Percentiles rank a stretch among this genome's conserved stretches.
Conservation (phyloP, 139 green algal genomes). For the Tetradesmus lagerheimii region DNA sequence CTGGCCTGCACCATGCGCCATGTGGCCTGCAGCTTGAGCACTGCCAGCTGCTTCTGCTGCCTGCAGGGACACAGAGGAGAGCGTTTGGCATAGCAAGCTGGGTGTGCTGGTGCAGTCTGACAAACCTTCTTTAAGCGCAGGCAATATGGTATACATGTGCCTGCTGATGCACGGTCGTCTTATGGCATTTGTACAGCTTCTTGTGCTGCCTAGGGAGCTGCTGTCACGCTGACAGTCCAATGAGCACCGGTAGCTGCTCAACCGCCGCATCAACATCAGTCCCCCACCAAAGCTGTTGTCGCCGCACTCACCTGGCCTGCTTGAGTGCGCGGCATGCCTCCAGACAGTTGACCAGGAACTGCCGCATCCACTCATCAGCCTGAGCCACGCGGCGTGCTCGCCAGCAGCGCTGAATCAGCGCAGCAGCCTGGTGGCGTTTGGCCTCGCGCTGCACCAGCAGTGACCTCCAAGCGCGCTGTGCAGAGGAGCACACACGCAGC, state of each 20-base stretch:
- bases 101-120: too few species aligned
- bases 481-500: neutral
- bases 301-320: slow-evolving; percentile 26
- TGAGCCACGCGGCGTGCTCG: slow-evolving; percentile 45
- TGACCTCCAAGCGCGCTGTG: neutral
- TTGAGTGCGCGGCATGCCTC: neutral
- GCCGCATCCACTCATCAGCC: neutral
- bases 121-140: too few species aligned
- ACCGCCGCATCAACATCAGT: neutral
- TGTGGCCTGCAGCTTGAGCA: slow-evolving; percentile 52
- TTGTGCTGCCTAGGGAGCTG: too few species aligned
- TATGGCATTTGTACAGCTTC: too few species aligned
- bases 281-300: too few species aligned
- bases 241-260: too few species aligned
- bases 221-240: too few species aligned
- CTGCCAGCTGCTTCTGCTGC: slow-evolving; percentile 18
- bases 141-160: too few species aligned
- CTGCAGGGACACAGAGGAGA: neutral
- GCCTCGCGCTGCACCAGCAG: neutral
- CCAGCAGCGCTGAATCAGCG: slow-evolving; percentile 57
- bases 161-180: too few species aligned
- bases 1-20: slow-evolving; percentile 51
- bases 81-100: too few species aligned
- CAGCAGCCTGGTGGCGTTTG: slow-evolving; percentile 47
- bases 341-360: neutral